Conservation (phyloP, 352 stramenopile genomes). For the Aphanomyces stellatus region DNA sequence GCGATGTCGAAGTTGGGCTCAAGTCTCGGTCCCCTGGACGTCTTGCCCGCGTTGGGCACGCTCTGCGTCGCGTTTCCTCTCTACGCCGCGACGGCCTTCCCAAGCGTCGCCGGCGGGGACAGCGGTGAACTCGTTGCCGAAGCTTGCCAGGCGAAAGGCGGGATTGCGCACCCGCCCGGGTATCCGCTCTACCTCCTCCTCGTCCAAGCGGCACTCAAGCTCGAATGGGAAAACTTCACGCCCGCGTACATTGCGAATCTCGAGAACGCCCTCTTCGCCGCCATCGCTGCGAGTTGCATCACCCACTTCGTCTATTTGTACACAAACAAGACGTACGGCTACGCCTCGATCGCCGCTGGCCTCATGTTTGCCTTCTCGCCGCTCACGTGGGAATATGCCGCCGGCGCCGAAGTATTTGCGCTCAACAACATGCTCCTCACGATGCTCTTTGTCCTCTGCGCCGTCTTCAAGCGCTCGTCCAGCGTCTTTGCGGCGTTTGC, state of each 20-base stretch:
- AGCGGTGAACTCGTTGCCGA: slow-evolving; percentile 68
- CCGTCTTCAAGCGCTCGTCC: slow-evolving; percentile 26
- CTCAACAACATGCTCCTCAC: slow-evolving; percentile 71
- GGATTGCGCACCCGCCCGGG: slow-evolving; percentile 61
- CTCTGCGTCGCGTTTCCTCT: slow-evolving; percentile 13
- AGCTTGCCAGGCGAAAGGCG: slow-evolving; percentile 41
- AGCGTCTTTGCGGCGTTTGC: slow-evolving; percentile 1
- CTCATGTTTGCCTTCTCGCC: slow-evolving; percentile 51
- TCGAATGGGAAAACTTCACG: neutral
- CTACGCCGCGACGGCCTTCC: slow-evolving; percentile 34
- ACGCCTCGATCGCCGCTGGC: slow-evolving; percentile 19
- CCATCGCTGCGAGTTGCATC: slow-evolving; percentile 7
- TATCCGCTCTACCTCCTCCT: slow-evolving; percentile 44
- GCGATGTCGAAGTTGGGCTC: neutral
- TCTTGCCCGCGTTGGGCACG: neutral
- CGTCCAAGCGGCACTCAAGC: neutral
- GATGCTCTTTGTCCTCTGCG: slow-evolving; percentile 26
- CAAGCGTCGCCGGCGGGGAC: slow-evolving; percentile 50
- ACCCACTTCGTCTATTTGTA: slow-evolving; percentile 16
- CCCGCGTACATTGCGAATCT: slow-evolving; percentile 21
- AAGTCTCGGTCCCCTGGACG: neutral
- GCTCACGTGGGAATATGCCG: slow-evolving; percentile 70
- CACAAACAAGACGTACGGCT: slow-evolving; percentile 10
- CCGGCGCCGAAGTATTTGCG: slow-evolving; percentile 75
- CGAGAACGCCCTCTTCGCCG: slow-evolving; percentile 4